Conservation (phyloP, 495 filamentous ascomycete species). For the Xylaria palmicola region DNA sequence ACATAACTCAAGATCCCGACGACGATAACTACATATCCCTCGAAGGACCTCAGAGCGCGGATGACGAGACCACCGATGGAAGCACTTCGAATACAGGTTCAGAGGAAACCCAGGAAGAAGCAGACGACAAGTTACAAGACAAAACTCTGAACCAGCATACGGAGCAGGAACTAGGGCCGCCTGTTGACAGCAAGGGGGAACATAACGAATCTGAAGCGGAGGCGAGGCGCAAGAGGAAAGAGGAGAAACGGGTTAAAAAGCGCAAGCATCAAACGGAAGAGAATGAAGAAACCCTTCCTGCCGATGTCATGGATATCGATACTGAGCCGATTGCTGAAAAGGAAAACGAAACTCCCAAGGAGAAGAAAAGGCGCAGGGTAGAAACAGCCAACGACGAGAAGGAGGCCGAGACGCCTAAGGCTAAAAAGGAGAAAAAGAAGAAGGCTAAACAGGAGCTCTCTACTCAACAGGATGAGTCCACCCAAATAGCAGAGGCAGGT, state of each 20-base stretch:
- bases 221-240: constrained; percentile 24
- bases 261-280: constrained; percentile 29
- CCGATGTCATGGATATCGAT: constrained; percentile 10
- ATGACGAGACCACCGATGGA: background rate
- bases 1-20: constrained; percentile 20
- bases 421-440: constrained; percentile 20
- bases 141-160: background rate
- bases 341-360: constrained; percentile 5
- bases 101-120: background rate
- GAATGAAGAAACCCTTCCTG: background rate
- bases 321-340: constrained; percentile 19
- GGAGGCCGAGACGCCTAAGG: constrained; percentile 17
- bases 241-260: constrained; percentile 26
- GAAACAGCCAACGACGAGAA: constrained; percentile 16
- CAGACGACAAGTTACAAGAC: constrained; percentile 2
- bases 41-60: background rate
- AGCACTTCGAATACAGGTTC: background rate
- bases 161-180: background rate
- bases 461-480: constrained; percentile 18
- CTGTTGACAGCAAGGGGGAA: background rate
- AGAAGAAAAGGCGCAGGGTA: constrained; percentile 25
- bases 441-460: background rate
- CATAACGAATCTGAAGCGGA: constrained; percentile 6
- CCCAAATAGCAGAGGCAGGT: constrained; percentile 20
- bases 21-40: constrained; percentile 23